Conservation (phyloP, 805 yeast species). For the Kodamaea laetipori region DNA sequence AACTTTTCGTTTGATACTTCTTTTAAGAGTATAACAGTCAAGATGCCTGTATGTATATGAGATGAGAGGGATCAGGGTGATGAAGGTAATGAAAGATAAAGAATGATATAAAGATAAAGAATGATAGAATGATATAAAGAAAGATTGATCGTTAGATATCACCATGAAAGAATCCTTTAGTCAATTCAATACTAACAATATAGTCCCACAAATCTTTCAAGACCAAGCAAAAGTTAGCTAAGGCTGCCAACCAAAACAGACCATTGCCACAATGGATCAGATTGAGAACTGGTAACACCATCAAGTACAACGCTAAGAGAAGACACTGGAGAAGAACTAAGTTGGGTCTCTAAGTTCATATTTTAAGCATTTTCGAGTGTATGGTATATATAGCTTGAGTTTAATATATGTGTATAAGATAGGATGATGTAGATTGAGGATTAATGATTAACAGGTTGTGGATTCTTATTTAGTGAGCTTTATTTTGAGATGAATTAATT, state of each 20-base stretch:
- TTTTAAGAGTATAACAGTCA: conserved; percentile 18
- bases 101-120: too few relatives aligned
- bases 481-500: too few relatives aligned
- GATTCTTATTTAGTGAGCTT: background rate
- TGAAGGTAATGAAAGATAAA: conserved; percentile 4
- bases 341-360: conserved; percentile 77
- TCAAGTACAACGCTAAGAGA: conserved; percentile 99
- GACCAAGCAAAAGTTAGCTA: conserved; percentile 98
- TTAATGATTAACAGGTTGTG: background rate
- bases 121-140: background rate
- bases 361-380: conserved; percentile 4
- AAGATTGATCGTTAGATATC: background rate
- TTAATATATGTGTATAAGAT: conserved; percentile 12
- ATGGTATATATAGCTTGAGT: conserved; percentile 15
- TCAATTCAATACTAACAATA: conserved; percentile 39
- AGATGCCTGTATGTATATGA: conserved; percentile 47
- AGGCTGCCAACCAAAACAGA: conserved; percentile 98
- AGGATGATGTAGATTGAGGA: conserved; percentile 2
- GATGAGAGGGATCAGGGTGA: background rate
- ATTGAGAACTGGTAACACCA: conserved; percentile 95
- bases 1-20: conserved; percentile 11
- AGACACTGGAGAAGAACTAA: conserved; percentile 99
- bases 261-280: conserved; percentile 99
- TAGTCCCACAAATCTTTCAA: conserved; percentile 94
- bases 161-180: too few relatives aligned